Evolutionary conservation across 2,329 filamentous ascomycete species (phyloP), one percentile per base, ranked within the genome.

Genomic region (Blumeriella jaapii): DNA sequence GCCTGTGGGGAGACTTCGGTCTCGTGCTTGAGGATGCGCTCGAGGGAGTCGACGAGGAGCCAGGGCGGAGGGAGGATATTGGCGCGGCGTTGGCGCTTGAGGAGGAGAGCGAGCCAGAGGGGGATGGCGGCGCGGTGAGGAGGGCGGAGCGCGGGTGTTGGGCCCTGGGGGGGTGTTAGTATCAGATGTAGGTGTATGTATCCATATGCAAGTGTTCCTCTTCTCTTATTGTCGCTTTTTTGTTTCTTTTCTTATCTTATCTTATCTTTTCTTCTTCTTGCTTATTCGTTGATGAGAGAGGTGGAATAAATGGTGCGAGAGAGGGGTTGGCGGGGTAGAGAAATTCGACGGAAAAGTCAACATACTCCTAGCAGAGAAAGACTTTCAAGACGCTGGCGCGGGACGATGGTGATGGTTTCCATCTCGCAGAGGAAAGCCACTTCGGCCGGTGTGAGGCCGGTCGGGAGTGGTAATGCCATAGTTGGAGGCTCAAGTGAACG

Each of bases 401-500:
- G 91, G 31, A 96, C 76, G 14, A 98, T 73, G 0, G 87, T 95
- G 37, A 98, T 82, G 52, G 85, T 74, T 63, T 96, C 89, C 86
- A 95, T 96, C 64, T 98, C 91, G 60, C 87, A 94, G 17, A 96
- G 66, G 55, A 96, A 98, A 32, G 86, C 82, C 29, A 93, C 82
- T 63, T 98, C 91, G 45, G 82, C 69, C 40, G 91, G 85, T 50
- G 82, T 80, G 28, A 95, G 70, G 59, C 79, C 63, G 6, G 52
- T 35, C 4, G 50, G 48, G 19, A 56, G 39, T 26, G 55, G 54
- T 30, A 56, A 45, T 17, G 54, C 54, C 55, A 57, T 57, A 29
- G 17, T 40, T 10, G 19, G 23, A 18, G 31, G 31, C n/a, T 18
- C 20, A 33, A 26, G 29, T 29, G 23, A 20, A 23, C 29, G 29